Conservation (phyloP, 2,329 filamentous ascomycete genomes). For the Ambrosiella xylebori region DNA sequence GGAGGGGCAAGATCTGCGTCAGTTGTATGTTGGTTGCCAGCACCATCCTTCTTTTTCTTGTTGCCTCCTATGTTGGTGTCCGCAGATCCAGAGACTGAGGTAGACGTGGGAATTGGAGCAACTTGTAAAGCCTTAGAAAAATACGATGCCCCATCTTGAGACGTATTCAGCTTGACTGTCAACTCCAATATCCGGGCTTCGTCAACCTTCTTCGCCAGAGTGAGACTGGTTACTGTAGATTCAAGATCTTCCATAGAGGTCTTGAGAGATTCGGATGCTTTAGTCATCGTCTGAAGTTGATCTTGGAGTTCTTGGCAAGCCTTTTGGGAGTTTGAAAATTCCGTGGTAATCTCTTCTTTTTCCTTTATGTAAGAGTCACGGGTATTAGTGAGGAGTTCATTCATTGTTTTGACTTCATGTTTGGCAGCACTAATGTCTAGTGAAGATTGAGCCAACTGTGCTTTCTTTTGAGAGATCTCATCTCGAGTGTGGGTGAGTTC, state of each 20-base stretch:
- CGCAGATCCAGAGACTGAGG: constrained; percentile 16
- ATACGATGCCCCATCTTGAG: constrained; percentile 8
- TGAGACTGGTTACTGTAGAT: constrained; percentile 16
- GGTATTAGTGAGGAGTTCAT: not conserved
- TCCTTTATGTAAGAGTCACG: not conserved
- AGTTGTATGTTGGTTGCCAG: constrained; percentile 21
- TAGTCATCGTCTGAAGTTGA: constrained; percentile 24
- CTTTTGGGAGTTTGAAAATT: not conserved
- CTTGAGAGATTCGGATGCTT: constrained; percentile 20
- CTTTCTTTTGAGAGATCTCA: not conserved
- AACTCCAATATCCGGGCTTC: constrained; percentile 27
- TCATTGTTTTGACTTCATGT: not conserved
- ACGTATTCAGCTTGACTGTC: constrained; percentile 18
- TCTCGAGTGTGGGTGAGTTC: not conserved
- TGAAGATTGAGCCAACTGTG: not conserved
- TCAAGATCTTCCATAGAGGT: constrained; percentile 1
- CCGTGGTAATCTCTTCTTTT: not conserved
- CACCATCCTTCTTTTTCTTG: constrained; percentile 69
- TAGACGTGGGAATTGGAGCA: constrained; percentile 15
- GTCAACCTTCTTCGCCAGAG: constrained; percentile 23
- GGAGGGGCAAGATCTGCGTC: constrained; percentile 18
- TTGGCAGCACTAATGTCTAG: not conserved
- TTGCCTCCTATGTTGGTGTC: constrained; percentile 28
- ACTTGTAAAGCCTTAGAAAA: constrained; percentile 14
- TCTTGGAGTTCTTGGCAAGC: constrained; percentile 23